Evolutionary conservation across 2,329 filamentous ascomycete genomes (phyloP).

Genomic region (Hypoxylon sp.): DNA sequence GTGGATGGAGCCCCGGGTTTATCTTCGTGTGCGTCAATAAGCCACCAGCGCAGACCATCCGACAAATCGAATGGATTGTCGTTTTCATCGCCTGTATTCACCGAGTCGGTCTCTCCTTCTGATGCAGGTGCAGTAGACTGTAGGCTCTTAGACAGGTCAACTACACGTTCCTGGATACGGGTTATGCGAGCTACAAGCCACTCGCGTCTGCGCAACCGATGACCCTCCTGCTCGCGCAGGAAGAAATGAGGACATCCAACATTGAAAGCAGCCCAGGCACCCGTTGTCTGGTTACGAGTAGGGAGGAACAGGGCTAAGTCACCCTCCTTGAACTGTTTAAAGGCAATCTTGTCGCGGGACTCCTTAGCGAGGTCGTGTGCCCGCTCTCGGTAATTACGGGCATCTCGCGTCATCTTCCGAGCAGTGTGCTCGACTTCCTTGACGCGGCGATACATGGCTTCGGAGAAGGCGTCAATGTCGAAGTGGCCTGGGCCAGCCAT

Average conservation of each 20-base stretch:
- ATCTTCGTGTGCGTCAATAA: conserved; percentile 94
- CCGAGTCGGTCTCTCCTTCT: conserved; percentile 64
- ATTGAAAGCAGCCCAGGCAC: conserved; percentile 98
- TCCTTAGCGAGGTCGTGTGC: conserved; percentile 86
- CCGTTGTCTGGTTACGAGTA: conserved; percentile 92
- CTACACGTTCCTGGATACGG: conserved; percentile 91
- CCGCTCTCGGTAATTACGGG: conserved; percentile 88
- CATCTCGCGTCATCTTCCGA: conserved; percentile 93
- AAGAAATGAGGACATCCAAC: conserved; percentile 98
- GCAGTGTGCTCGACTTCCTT: conserved; percentile 95
- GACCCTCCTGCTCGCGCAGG: conserved; percentile 90
- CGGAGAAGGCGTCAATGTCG: conserved; percentile 86
- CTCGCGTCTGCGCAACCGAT: conserved; percentile 86
- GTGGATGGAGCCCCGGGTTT: conserved; percentile 93
- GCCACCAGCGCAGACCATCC: conserved; percentile 95
- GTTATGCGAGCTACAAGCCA: conserved; percentile 97
- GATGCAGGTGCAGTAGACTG: conserved; percentile 57
- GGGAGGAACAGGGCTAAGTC: conserved; percentile 95
- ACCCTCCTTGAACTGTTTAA: conserved; percentile 94
- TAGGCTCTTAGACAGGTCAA: conserved; percentile 88
- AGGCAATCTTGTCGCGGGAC: conserved; percentile 95
- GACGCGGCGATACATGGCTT: conserved; percentile 88
- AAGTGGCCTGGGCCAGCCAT: conserved; percentile 82
- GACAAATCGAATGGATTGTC: conserved; percentile 98
- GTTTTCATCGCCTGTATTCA: conserved; percentile 77